phyloP scores from a whole-genome alignment of 768 basidiomycete genomes.

The Hygrocybe punicea region DNA sequence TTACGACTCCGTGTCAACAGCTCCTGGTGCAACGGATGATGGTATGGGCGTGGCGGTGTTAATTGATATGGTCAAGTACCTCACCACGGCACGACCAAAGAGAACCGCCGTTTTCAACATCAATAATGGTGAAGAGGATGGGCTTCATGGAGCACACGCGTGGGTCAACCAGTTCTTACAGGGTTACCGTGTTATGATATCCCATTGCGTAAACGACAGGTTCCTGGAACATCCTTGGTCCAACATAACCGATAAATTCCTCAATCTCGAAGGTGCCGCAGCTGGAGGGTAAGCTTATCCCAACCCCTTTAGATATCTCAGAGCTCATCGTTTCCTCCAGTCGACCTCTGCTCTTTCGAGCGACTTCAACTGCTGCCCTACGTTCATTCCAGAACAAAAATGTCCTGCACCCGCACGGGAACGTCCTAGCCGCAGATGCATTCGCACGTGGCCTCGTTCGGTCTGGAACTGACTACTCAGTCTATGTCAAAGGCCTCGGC shows the following conservation, averaged over 20 bases:
- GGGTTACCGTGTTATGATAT: background rate
- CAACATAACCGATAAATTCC: constrained; percentile 58
- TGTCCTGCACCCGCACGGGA: constrained; percentile 69
- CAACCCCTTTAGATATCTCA: background rate
- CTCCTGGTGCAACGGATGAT: constrained; percentile 73
- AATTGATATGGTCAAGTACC: constrained; percentile 59
- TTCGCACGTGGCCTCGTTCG: constrained; percentile 64
- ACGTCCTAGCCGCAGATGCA: constrained; percentile 64
- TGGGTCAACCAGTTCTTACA: constrained; percentile 25
- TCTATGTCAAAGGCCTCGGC: constrained; percentile 51
- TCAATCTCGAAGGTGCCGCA: constrained; percentile 81
- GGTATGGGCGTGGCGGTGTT: constrained; percentile 70
- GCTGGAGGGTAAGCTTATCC: constrained; percentile 59
- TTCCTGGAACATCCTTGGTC: constrained; percentile 77
- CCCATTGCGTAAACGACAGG: constrained; percentile 30
- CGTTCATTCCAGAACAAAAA: constrained; percentile 44
- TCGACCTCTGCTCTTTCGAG: constrained; percentile 73
- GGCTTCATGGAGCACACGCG: constrained; percentile 68
- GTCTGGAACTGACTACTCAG: constrained; percentile 69
- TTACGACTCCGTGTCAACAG: constrained; percentile 76
- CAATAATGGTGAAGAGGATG: constrained; percentile 84
- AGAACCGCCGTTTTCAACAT: constrained; percentile 76
- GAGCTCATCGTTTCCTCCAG: constrained; percentile 33
- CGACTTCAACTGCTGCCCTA: constrained; percentile 57
- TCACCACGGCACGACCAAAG: constrained; percentile 46